phyloP scores from a whole-genome alignment of 345 rosid genomes.

The Hibiscus trionum region DNA sequence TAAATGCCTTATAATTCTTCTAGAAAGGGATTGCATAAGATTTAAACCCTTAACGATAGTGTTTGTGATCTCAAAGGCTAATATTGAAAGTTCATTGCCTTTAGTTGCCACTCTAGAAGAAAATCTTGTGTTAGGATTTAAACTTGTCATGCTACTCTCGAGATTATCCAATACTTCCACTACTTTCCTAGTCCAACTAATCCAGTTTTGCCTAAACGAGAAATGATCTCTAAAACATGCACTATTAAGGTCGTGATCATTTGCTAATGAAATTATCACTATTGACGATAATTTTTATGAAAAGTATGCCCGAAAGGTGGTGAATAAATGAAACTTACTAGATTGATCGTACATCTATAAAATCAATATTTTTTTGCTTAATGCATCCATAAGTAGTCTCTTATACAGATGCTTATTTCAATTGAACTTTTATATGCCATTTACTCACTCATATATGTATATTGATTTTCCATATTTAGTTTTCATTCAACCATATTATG shows the following conservation, averaged over 20 bases:
- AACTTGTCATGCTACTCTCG: constrained; percentile 85
- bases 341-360: no score
- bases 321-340: no score
- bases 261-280: not conserved
- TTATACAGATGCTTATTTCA: no score
- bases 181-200: constrained; percentile 55
- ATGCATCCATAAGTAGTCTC: no score
- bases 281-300: not conserved
- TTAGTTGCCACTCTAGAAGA: constrained; percentile 58
- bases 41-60: constrained; percentile 81
- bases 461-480: not conserved
- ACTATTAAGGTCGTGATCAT: not conserved
- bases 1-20: constrained; percentile 43
- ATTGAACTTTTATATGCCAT: no score
- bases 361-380: no score
- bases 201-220: constrained; percentile 42
- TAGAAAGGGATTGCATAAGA: constrained; percentile 83
- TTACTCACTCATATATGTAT: no score
- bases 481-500: not conserved
- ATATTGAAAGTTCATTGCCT: constrained; percentile 63
- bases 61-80: constrained; percentile 89
- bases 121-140: constrained; percentile 55
- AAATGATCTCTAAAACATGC: constrained; percentile 10
- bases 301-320: no score
- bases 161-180: constrained; percentile 83